Evolutionary conservation across 805 yeast species (phyloP).

Genomic region (Schwanniomyces occidentalis): DNA sequence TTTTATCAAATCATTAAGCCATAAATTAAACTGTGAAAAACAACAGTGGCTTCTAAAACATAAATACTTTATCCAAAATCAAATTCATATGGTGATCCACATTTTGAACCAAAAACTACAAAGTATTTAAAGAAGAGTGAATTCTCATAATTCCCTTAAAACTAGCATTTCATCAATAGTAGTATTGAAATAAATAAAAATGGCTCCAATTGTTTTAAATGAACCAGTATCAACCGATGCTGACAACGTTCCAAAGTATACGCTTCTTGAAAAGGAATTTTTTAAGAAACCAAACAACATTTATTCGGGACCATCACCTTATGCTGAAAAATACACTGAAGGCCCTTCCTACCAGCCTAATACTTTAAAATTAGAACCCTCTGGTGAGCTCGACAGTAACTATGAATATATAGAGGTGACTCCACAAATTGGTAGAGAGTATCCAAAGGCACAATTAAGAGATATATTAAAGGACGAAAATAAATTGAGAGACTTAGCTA

Average conservation of each 20-base stretch:
- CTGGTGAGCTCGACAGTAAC: slow-evolving; percentile 7
- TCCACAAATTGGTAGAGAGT: slow-evolving; percentile 10
- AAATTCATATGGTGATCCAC: too few species aligned
- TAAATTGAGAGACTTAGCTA: slow-evolving; percentile 8
- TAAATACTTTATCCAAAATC: too few species aligned
- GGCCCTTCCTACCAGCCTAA: slow-evolving; percentile 9
- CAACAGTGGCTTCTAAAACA: too few species aligned
- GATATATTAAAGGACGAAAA: slow-evolving; percentile 8
- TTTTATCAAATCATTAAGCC: too few species aligned
- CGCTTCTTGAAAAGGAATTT: slow-evolving; percentile 3
- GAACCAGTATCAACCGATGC: not conserved
- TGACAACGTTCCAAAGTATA: slow-evolving; percentile 6
- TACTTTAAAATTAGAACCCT: slow-evolving; percentile 4
- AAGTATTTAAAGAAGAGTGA: too few species aligned
- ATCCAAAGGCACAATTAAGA: slow-evolving; percentile 6
- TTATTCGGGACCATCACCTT: slow-evolving; percentile 8
- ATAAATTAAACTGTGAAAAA: too few species aligned
- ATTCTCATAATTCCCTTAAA: too few species aligned
- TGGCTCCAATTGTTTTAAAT: slow-evolving; percentile 2
- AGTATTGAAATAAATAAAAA: too few species aligned
- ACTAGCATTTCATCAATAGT: too few species aligned
- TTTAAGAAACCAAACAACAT: not conserved
- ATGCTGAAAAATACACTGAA: slow-evolving; percentile 6
- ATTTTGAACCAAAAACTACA: too few species aligned
- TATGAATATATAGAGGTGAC: slow-evolving; percentile 7